Base-by-base conservation (phyloP, 1,139 yeast genomes). In the Geotrichum carabidarum region DNA sequence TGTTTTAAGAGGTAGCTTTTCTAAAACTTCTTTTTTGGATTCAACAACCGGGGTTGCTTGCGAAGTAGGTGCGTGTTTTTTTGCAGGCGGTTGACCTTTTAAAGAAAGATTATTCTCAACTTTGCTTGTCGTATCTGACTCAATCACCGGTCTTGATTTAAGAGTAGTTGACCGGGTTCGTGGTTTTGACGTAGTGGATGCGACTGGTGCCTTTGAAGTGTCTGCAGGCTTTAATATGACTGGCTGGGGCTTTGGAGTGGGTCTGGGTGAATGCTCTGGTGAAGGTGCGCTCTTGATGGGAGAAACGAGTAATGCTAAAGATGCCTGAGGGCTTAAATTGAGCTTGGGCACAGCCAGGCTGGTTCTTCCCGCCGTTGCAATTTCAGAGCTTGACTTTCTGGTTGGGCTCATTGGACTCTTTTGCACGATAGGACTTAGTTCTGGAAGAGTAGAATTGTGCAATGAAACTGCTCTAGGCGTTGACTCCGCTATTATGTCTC, bases 391-490 rank as follows among this genome's bases (percentile, higher is more conserved):
- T n/a, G 46, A 31, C 18, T 44, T 34, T 34, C 47, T 35, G 4
- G 47, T 38, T 12, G 55, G 52, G 40, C 51, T 48, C 27, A 17
- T 32, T 27, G 50, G 43, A 27, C 36, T 36, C n/a, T 44, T 18
- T 6, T 11, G 18, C 5, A 40, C 32, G 11, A 18, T 34, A n/a
- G 55, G 55, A 17, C 44, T 43, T 12, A 52, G 49, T 34, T 52
- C 46, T 15, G 55, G 55, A 14, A 52, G 41, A 8, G 37, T 35
- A 15, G 51, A 42, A 27, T 44, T 37, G 31, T 51, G 32, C 11
- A 51, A 32, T 4, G 55, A 51, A 8, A 51, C 45, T 22, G 47
- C 44, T 12, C 45, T 44, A 6, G 55, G 49, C 11, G 55, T 48
- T n/a, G 51, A 43, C 18, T 51, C 50, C 7, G 50, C 43, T 2